phyloP scores from a whole-genome alignment of 202 grass and related monocot species.

The Eragrostis tef region DNA sequence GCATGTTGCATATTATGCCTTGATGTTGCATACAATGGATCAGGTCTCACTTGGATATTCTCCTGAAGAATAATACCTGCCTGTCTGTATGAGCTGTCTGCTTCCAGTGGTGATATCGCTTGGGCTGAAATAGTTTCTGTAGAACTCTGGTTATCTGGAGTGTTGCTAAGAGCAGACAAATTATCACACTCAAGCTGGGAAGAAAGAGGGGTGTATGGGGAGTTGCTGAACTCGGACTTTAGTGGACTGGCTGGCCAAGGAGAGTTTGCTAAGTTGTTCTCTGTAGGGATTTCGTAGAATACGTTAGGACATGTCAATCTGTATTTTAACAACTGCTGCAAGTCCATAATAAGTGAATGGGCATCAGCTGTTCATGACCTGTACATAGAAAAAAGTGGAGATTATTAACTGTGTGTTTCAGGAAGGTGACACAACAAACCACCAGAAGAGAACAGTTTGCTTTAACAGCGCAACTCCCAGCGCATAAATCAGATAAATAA shows the following conservation, averaged over 20 bases:
- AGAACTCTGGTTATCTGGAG: slow-evolving; percentile 69
- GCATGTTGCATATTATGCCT: slow-evolving; percentile 82
- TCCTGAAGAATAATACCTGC: slow-evolving; percentile 45
- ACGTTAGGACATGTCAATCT: slow-evolving; percentile 58
- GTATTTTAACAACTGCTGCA: slow-evolving; percentile 75
- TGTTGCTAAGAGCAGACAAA: slow-evolving; percentile 62
- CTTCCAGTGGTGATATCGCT: slow-evolving; percentile 71
- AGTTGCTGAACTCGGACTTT: slow-evolving; percentile 64
- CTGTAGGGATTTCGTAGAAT: slow-evolving; percentile 58
- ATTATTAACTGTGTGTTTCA: slow-evolving; percentile 45
- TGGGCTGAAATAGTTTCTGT: slow-evolving; percentile 70
- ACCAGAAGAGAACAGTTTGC: slow-evolving; percentile 19
- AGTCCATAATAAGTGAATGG: slow-evolving; percentile 80
- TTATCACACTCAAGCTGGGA: slow-evolving; percentile 66
- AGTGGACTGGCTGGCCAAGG: slow-evolving; percentile 51
- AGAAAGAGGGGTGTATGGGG: slow-evolving; percentile 77
- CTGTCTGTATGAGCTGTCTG: slow-evolving; percentile 63
- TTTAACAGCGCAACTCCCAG: slow-evolving; percentile 17
- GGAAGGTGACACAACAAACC: slow-evolving; percentile 23
- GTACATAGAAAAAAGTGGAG: slow-evolving; percentile 46
- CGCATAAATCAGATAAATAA: slow-evolving; percentile 35
- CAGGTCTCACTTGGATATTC: slow-evolving; percentile 51
- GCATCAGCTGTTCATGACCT: slow-evolving; percentile 70
- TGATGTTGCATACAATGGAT: slow-evolving; percentile 61
- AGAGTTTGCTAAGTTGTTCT: slow-evolving; percentile 54